A percentile compares a stretch with the other conserved stretches of the same genome.
Evolutionary conservation across 2,329 filamentous ascomycete genomes (phyloP).

Genomic region (Seiridium unicorne): DNA sequence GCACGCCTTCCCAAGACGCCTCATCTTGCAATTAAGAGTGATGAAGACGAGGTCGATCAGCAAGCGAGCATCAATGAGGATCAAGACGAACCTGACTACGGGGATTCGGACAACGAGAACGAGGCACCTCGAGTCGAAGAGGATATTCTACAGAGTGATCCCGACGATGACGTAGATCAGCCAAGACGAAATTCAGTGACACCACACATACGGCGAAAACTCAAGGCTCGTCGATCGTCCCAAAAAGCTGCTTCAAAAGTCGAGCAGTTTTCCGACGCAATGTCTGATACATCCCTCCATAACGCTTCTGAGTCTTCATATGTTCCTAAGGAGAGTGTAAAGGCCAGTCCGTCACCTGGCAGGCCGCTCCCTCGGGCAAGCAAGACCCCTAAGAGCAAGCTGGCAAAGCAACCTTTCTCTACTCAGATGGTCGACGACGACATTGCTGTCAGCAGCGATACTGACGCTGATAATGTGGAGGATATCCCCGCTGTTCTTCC

Average conservation of each 20-base stretch:
- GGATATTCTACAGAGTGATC: neutral
- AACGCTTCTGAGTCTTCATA: neutral
- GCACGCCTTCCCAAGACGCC: constrained; percentile 15
- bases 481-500: constrained; percentile 25
- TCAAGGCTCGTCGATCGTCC: neutral
- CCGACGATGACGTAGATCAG: no score
- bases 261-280: neutral
- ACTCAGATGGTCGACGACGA: constrained; percentile 10
- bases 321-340: neutral
- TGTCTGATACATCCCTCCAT: neutral
- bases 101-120: neutral
- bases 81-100: neutral
- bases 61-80: constrained; percentile 16
- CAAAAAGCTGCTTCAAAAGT: neutral
- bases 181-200: neutral
- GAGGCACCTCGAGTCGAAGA: constrained; percentile 21
- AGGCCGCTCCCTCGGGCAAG: neutral
- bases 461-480: constrained; percentile 27
- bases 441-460: constrained; percentile 23
- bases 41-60: constrained; percentile 19
- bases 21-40: constrained; percentile 15
- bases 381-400: neutral
- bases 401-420: neutral
- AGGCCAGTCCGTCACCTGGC: neutral
- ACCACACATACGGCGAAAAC: neutral